Base-by-base conservation (phyloP, 2,329 filamentous ascomycete genomes). In the Botrytis medusae region DNA sequence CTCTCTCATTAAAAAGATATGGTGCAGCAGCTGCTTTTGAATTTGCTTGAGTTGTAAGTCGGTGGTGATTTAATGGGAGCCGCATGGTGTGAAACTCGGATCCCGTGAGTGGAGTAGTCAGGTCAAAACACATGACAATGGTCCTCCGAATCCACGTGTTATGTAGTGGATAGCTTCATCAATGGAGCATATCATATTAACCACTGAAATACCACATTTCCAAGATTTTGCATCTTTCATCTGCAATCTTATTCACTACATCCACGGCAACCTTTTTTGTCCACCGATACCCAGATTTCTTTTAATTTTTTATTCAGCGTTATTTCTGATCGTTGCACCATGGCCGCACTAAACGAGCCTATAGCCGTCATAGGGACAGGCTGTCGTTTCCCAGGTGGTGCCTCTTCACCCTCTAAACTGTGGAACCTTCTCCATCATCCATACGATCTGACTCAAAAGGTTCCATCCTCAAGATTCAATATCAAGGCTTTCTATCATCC, bases 401-500 rank as follows among this genome's bases (percentile, higher is more conserved):
- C 81, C 12, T 76, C 77, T 18, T 81, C 80, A 42, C 79, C 81
- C 22, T 80, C 80, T 10, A 80, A 82, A 69, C 79, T 83, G 61
- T 83, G 81, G 81, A 79, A 81, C 71, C 75, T 83, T 12, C 79
- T 79, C 4, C 69, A 74, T 10, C 70, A 77, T 20, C 78, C 78
- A 3, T 29, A 75, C 20, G 76, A 73, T 73, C 76, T 74, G 20
- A 78, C 77, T 74, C 65, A 64, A 22, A 71, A 77, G 42, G 76
- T 82, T 42, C 80, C 78, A 18, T n/a, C 54, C 6, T 62, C 71
- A 16, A 83, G 87, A 3, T 83, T 88, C 74, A 87, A 87, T 62
- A 82, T 85, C 34, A 80, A 85, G 20, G 85, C 85, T 20, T 87
- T 86, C 78, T 88, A 85, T 74, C 86, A 88, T 75, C 85, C 85